Evolutionary conservation across 202 grass and related monocot genomes (phyloP), one percentile per base, ranked within the genome.

Genomic region (Hordeum pubiflorum): DNA sequence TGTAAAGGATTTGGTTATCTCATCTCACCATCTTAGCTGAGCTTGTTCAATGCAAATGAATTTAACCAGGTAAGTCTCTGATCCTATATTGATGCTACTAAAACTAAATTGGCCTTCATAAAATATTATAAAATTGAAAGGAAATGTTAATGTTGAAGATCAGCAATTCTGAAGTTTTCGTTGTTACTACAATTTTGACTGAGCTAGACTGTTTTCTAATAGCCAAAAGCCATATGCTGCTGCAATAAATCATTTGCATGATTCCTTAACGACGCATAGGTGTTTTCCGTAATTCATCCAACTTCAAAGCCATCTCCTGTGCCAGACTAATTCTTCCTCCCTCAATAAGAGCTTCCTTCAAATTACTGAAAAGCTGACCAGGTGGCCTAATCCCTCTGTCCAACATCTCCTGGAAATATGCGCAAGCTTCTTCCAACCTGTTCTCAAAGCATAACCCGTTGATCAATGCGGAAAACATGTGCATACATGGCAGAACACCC

Each of bases 11-110:
- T 97, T 20, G 74, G 85, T 26, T 91, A 97, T 86, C 80, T 97
- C 31, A 93, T 97, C 70, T 88, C 82, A 69, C 87, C 91, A 72
- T 90, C 89, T 74, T 97, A 89, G 94, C 84, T 93, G 65, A 89
- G 79, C 61, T 87, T 91, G 85, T 97, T 97, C 76, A 88, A 93
- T 86, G 89, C 94, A 83, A 97, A 93, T 89, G 91, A 97, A 86
- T 93, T 97, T 74, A 97, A 97, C 79, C 91, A 97, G 91, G 94
- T 93, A 88, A 75, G 56, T 78, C n/a, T 24, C 29, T 64, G 41
- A 22, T 8, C 14, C 10, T 54, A n/a, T 50, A 66, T 74, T 17
- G 31, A 87, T 54, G 70, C 34, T 75, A 57, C 44, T 9, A 23
- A 58, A 69, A 65, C 46, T 41, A 13, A 8, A 37, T 54, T 17